Evolutionary conservation across 2,329 filamentous ascomycete species (phyloP).

Genomic region (Fusarium drepaniforme): DNA sequence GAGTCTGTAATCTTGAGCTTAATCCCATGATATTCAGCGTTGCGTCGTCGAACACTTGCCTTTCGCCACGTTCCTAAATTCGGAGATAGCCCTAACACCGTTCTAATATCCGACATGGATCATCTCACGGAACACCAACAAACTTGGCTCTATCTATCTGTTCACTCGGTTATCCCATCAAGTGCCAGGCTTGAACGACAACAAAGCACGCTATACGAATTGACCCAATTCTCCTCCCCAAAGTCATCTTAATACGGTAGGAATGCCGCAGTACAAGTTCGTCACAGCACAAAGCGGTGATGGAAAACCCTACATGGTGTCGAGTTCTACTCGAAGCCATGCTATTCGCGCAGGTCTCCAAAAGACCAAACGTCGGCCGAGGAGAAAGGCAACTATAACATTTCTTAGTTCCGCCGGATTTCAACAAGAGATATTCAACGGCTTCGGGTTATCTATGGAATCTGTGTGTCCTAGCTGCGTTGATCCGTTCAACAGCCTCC

Average conservation of each 20-base stretch:
- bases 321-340: neutral
- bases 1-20: too few relatives aligned
- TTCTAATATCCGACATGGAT: neutral
- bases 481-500: neutral
- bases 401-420: accelerated
- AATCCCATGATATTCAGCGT: neutral
- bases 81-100: neutral
- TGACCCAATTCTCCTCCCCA: too few relatives aligned
- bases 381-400: neutral
- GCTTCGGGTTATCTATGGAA: neutral
- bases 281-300: neutral
- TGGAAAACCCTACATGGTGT: neutral
- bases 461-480: neutral
- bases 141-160: neutral
- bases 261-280: neutral
- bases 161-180: too few relatives aligned
- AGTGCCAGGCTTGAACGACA: too few relatives aligned
- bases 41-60: neutral
- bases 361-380: neutral
- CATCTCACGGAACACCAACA: neutral
- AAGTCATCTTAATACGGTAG: neutral
- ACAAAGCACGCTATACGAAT: too few relatives aligned
- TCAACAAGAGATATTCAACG: neutral
- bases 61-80: neutral
- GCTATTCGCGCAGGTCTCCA: neutral